Evolutionary conservation across 805 yeast genomes (phyloP), one percentile per base, ranked within the genome.

Genomic region (Nakazawaea molendinolei): DNA sequence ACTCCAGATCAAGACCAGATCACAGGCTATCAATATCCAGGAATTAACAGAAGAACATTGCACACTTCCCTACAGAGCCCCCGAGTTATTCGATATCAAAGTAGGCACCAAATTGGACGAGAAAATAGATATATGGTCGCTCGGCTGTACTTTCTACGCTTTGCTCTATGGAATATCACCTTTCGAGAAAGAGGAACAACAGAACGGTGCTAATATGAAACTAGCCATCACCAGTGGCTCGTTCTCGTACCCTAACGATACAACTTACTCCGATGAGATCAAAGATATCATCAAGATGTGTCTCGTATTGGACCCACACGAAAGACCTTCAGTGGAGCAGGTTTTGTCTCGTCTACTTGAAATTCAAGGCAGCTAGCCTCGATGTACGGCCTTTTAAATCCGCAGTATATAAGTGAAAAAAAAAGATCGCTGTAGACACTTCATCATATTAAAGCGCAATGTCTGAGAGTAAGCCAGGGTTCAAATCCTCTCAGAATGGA

Each of bases 31-130:
- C 21, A 71, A 80, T 12, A 58, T 86, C 25, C 90, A 86, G 44
- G 96, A 89, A 47, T 63, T 76, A 44, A 87, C 89, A 12, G 84
- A 78, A 40, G 92, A 83, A 49, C 86, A 84, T 53, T 85, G 95
- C 50, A 82, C 95, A 1, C 58, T 86, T 36, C 86, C 94, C 1
- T 90, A 82, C 55, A 64, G 95, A 27, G 95, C 97, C 0, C 97
- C 97, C 0, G 97, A 89, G 52, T 63, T 90, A 31, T 60, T 89
- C 40, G 90, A 86, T 50, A 81, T 86, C 25, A 74, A 74, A 29
- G 71, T 85, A 1, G 79, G 81, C 28, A 56, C 73, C n/a, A 57
- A 57, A 5, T 65, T 89, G 30, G 76, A 78, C 43, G 95, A 85
- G 49, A 71, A 73, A 41, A 78, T 83, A 4, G 97, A 89, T 55